Evolutionary conservation across 176 grass and related monocot species (phyloP).

Genomic region (Rhipidocladum racemiflorum): DNA sequence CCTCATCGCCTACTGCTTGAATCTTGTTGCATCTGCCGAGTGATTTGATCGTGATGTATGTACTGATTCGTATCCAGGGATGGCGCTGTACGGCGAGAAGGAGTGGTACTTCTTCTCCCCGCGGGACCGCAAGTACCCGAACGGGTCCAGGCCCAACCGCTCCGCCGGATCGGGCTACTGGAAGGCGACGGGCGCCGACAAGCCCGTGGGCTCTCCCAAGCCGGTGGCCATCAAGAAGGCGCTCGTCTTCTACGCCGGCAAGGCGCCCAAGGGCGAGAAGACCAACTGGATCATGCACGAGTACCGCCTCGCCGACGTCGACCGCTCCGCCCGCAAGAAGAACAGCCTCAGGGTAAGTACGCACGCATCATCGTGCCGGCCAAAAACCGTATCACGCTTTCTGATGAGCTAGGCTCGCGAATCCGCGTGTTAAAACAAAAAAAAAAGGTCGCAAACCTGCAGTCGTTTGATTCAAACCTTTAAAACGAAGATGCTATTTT

Average conservation of each 20-base stretch:
- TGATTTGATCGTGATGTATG: not conserved
- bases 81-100: constrained; percentile 87
- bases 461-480: not conserved
- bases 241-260: constrained; percentile 82
- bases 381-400: not conserved
- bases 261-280: constrained; percentile 92
- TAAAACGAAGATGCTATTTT: not conserved
- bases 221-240: constrained; percentile 86
- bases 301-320: constrained; percentile 87
- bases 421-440: not conserved
- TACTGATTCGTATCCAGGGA: constrained; percentile 20
- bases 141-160: constrained; percentile 77
- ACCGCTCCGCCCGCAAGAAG: constrained; percentile 68
- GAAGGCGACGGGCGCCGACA: constrained; percentile 88
- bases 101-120: constrained; percentile 97
- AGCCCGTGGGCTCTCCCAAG: constrained; percentile 67
- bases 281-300: constrained; percentile 99
- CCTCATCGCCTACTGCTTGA: not conserved
- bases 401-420: not conserved
- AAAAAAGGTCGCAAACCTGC: not conserved
- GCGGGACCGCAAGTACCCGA: constrained; percentile 88
- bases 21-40: not conserved
- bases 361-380: not conserved
- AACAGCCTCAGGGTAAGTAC: constrained; percentile 69
- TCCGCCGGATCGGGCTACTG: constrained; percentile 82